Base-by-base conservation (phyloP, 495 filamentous ascomycete genomes). In the Daldinia grandis region DNA sequence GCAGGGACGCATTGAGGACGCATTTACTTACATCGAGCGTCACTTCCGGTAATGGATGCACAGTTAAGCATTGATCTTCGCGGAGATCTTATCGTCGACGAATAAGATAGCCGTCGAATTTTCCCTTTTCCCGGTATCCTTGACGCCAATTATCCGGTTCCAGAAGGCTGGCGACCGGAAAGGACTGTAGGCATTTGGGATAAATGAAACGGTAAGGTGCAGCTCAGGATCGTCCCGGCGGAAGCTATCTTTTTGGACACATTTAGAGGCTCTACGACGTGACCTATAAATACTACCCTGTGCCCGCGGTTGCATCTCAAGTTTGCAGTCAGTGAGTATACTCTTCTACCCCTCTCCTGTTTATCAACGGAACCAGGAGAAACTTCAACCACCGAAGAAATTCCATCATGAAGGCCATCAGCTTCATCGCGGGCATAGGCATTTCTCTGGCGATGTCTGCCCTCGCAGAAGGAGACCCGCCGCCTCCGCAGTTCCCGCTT, bases 61-160 rank as follows among this genome's bases (percentile, higher is more conserved):
- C 67, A 59, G 12, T 25, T 47, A 63, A 37, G 30, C 30, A 37
- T 59, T 47, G 28, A 50, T 60, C 56, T 14, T 55, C 28, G 21
- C 33, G 55, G 40, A 33, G 15, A 65, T 65, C 55, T 59, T 57
- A 64, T 65, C 38, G 31, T 51, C 49, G 40, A 47, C 55, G 49
- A 70, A 61, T 35, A 61, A 50, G 49, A 50, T 49, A n/a, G 19
- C 55, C 53, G 38, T 61, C 12, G 5, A 55, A 54, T 24, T 27
- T 24, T 35, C 56, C 6, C 15, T 59, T 65, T 60, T 57, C 56
- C 60, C 66, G 44, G 47, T 47, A 64, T 35, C 2, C 25, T 58
- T 30, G 33, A 54, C 21, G 10, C 53, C 55, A 65, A 71, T 71
- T 54, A 66, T 15, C 62, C 53, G 51, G 63, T 53, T 67, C 69